These are phyloP conservation scores for Suhomyces maxii DNA, from an alignment of 1,139 yeast genomes.

Conservation along the genomic window DNA sequence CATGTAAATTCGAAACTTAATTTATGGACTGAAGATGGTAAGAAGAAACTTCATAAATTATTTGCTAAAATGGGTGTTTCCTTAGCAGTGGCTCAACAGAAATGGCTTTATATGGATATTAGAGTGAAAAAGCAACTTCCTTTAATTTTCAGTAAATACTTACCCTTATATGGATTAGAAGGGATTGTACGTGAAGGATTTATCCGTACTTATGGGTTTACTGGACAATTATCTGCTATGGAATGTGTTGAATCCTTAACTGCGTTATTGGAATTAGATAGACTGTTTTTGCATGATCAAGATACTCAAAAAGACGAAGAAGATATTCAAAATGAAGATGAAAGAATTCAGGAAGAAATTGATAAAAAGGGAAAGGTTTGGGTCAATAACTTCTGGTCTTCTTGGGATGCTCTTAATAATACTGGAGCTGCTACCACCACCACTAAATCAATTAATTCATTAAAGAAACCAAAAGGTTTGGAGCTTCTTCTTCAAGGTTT, in stretches of 20 bases:
- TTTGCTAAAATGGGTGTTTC: conserved; percentile 97
- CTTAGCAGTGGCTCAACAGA: conserved; percentile 81
- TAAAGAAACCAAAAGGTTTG: conserved; percentile 45
- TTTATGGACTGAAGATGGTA: conserved; percentile 91
- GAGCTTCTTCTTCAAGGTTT: conserved; percentile 70
- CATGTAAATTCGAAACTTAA: conserved; percentile 85
- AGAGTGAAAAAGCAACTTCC: conserved; percentile 73
- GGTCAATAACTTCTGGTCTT: conserved; percentile 89
- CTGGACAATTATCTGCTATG: conserved; percentile 86
- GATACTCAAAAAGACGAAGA: conserved; percentile 21
- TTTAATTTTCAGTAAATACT: conserved; percentile 64
- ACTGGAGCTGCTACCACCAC: conserved; percentile 31
- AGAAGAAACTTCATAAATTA: conserved; percentile 80
- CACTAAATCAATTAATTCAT: conserved; percentile 15
- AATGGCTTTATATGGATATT: conserved; percentile 90
- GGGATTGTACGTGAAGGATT: conserved; percentile 86
- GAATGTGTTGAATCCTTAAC: conserved; percentile 89
- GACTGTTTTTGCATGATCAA: conserved; percentile 23
- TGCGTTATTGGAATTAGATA: conserved; percentile 76
- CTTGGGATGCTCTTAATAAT: conserved; percentile 82
- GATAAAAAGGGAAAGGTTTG: conserved; percentile 64
- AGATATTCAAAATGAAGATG: conserved; percentile 33
- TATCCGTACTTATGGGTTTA: conserved; percentile 79
- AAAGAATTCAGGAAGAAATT: conserved; percentile 44
- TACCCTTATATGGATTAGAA: conserved; percentile 77